Base-by-base conservation (phyloP, 83 land plant genomes). In the Thuja plicata region DNA sequence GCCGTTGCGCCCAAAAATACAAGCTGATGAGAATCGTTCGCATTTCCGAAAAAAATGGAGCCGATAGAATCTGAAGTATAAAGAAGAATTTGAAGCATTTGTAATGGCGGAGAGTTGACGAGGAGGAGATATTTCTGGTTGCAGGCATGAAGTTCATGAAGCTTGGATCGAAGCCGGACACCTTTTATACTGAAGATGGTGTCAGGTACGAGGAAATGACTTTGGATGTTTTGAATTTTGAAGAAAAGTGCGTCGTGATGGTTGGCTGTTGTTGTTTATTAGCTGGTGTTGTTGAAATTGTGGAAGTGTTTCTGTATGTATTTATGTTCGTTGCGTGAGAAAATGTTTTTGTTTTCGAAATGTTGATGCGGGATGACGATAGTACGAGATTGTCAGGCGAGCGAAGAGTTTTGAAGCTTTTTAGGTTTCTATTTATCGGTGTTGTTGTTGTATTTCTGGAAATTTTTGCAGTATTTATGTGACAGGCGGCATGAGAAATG, bases 61-160 rank as follows among this genome's bases (percentile, higher is more conserved):
- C 8, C 30, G 73, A 27, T 27, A 10, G 2, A 27, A 27, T 66
- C 1, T 60, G 1, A 24, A 27, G 30, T 66, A 8, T 35, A 24
- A 73, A 73, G 13, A 9, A 8, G 34, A 73, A 32, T 73, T 35
- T 34, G 13, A 12, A 76, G 38, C 52, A 48, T 24, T 38, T 84
- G 41, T 84, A 21, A 41, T 27, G 38, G 86, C 3, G 54, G 13
- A n/a, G 12, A 38, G 43, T 41, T 84, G 86, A 35, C 10, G 45
- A 34, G 79, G 79, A 34, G 79, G 35, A 76, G 3, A 32, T 76
- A 76, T 34, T 76, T 70, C 35, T 34, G 13, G 79, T 32, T 15
- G 79, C 79, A 34, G 35, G 79, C 79, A 95, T 95, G 96, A 95
- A 93, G 96, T 95, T 93, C 86, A 95, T 95, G 96, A 95, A 93